Evolutionary conservation across 73 alveolate genomes (phyloP), one percentile per base, ranked within the genome.

Genomic region (Paramecium sonneborni): DNA sequence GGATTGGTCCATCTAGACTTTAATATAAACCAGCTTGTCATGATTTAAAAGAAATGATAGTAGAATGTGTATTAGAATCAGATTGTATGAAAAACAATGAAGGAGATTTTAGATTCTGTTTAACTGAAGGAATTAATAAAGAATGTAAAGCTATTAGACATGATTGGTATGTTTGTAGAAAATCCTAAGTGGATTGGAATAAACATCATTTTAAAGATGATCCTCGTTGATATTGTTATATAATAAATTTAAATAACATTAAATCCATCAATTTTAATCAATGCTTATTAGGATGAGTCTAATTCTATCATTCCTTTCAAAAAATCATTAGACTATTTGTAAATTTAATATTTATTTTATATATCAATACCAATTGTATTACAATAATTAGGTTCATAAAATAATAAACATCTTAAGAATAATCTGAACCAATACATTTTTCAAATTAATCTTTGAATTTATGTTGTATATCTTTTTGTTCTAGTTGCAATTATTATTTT

Each of bases 131-230:
- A 9, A 52, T 88, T 5, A 82, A 88, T 24, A 69, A 88, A 44
- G 94, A 88, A 46, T 88, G 94, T 44, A 88, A 88, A 70, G 94
- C 94, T 28, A 30, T 88, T 1, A 67, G 94, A 88, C 87, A 88
- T 88, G 94, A 88, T 82, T 82, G 87, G 85, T 69, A 76, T 41
- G 21, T 69, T 56, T 88, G 94, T 38, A 67, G 94, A 88, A 88
- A 82, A 52, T 69, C 94, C 0, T 70, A 88, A 82, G 91, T 88
- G 43, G 85, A 69, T 82, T 88, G 94, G 94, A 88, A 38, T 21
- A 88, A 88, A 85, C 85, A 82, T 88, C 84, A 57, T 48, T 88
- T 85, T 56, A 88, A 82, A 88, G 94, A 88, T 28, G 94, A 88
- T 28, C 91, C 91, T 35, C 89, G 91, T 43, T 88, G 94, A 88